Base-by-base conservation (phyloP, 169 alveolate species). In the Eimeria falciformis region DNA sequence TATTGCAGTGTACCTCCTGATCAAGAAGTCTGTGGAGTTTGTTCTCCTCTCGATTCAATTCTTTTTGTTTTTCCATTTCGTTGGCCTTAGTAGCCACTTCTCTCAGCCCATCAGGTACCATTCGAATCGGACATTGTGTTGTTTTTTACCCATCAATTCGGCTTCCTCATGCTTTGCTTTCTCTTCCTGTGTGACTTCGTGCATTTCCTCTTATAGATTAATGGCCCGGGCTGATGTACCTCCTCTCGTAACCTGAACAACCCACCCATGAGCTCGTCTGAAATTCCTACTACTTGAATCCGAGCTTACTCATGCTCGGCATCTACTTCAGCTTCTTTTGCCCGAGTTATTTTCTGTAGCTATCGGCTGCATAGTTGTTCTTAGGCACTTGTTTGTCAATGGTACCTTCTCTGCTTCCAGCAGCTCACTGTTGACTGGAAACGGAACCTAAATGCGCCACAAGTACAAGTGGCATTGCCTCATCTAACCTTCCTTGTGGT, bases 321-420 rank as follows among this genome's bases (percentile, higher is more conserved):
- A 45, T 79, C 89, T 21, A 50, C 89, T 55, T 79, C 89, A 23
- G 56, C 75, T 33, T 79, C 89, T 65, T 79, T 79, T 55, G 89
- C 89, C n/a, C 21, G 43, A 11, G 89, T 79, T 11, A 79, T 33
- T 5, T 29, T 43, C 89, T 79, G 73, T 21, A 18, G 21, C 12
- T 53, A 0, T 5, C 69, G 23, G 14, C 11, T 9, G 5, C 6
- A 12, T 46, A 6, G 27, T 18, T n/a, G 65, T 12, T 37, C n/a
- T n/a, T n/a, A n/a, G n/a, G n/a, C n/a, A n/a, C 5, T 69, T 69
- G 43, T 21, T 9, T 5, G 65, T n/a, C 3, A 0, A 23, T 5
- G 27, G 9, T 79, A 79, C 89, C 75, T 45, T 50, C 65, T 79
- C 89, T 29, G 89, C 89, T 3, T 79, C 40, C 46, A 55, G 75